These are phyloP conservation scores for Paralagenidium karlingii DNA, from an alignment of 352 stramenopile species.

Conservation along the genomic window DNA sequence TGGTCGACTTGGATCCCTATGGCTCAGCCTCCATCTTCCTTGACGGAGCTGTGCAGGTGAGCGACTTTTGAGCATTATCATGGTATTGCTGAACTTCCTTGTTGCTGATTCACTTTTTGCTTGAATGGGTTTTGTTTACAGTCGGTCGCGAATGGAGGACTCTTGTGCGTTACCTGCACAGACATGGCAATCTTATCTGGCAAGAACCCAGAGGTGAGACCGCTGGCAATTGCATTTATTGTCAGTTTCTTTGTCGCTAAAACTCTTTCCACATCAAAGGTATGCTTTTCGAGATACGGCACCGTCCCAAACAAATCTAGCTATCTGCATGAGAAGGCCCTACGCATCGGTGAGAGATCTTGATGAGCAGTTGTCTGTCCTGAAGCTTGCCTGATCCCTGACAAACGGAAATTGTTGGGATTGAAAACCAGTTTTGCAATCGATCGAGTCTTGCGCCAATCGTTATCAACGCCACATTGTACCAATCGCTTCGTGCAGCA, in stretches of 20 bases:
- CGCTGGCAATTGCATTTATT: neutral
- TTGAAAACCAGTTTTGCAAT: slow-evolving; percentile 94
- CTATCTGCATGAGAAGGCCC: slow-evolving; percentile 81
- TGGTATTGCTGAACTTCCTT: neutral
- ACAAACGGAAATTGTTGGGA: no score
- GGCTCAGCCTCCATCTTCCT: slow-evolving; percentile 97
- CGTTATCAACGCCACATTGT: slow-evolving; percentile 95
- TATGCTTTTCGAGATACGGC: slow-evolving; percentile 78
- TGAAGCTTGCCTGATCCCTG: neutral
- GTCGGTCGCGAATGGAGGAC: slow-evolving; percentile 88
- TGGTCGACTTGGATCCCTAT: slow-evolving; percentile 99
- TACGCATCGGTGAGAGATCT: slow-evolving; percentile 52
- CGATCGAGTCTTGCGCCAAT: slow-evolving; percentile 90
- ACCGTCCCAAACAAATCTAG: slow-evolving; percentile 79
- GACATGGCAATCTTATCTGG: slow-evolving; percentile 93
- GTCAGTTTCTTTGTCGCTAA: neutral
- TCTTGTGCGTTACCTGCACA: slow-evolving; percentile 99
- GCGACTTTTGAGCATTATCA: neutral
- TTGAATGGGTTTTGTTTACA: slow-evolving; percentile 1
- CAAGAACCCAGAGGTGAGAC: slow-evolving; percentile 73
- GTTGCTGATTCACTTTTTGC: neutral
- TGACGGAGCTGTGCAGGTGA: slow-evolving; percentile 91
- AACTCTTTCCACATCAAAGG: slow-evolving; percentile 7
- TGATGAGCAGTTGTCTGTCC: neutral
- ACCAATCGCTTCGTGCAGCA: slow-evolving; percentile 95